Base-by-base conservation (phyloP, 2,329 filamentous ascomycete species). In the Botryotinia calthae region DNA sequence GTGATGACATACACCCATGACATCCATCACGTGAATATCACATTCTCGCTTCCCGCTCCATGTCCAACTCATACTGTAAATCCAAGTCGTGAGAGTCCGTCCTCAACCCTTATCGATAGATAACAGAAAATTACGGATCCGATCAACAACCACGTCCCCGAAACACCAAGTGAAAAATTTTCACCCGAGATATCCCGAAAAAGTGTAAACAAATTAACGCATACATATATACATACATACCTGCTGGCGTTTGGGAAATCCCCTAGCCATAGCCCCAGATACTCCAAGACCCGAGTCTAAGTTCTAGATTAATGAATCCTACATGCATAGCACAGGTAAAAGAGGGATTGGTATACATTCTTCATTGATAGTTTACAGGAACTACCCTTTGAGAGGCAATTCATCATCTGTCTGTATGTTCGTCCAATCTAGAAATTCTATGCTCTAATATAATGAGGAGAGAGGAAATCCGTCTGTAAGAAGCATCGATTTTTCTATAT, bases 391-490 rank as follows among this genome's bases (percentile, higher is more conserved):
- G 48, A 56, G 37, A 56, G 64, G 48, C 37, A 56, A 44, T 68
- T 68, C 65, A 25, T 56, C 48, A 68, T 68, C 48, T 68, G 48
- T 68, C 48, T 56, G 34, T 68, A 68, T 68, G 65, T 68, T 68
- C 48, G 48, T 68, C 65, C 56, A 68, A 68, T 68, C 48, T 68
- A 68, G 65, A 58, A 68, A 68, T 56, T 68, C 65, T 68, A 56
- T 68, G 65, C 48, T 68, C 65, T 68, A 68, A 68, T 68, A 56
- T 42, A 42, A 51, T 37, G 46, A 67, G 64, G 28, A 42, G 34
- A 42, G 65, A 56, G 65, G 37, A 68, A 56, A 42, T 56, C 65
- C 34, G 25, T 64, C 25, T 68, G 56, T 56, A 56, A 56, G 40
- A 56, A 31, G 65, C 48, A 58, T 58, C 34, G 65, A 68, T 56